Evolutionary conservation across 371 early-diverging fungal genomes (phyloP), one percentile per base, ranked within the genome.

Genomic region (Parasitella parasitica): DNA sequence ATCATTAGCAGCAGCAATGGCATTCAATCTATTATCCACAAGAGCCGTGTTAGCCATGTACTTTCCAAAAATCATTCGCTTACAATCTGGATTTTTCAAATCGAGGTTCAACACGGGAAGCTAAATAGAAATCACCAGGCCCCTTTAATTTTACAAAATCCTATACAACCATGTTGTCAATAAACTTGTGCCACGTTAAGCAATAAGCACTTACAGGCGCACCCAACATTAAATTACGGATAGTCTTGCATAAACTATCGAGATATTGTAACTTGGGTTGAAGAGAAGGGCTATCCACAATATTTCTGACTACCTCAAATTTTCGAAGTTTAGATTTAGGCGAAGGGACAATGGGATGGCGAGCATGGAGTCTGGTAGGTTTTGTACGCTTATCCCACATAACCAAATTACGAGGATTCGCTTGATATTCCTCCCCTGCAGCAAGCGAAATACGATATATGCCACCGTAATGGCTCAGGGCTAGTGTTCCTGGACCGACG

Each of bases 381-480:
- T 64, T 61, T 12, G 82, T 77, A 38, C 80, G 74, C 24, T 78
- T 71, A 61, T 84, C 81, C 86, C 87, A 85, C 59, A 85, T 77
- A 8, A 83, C 63, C 48, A 85, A 60, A 52, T 82, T 70, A 46
- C 87, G 78, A 32, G 92, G 90, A 64, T 89, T 89, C 9, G 89
- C 90, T 38, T 86, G 67, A 61, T 89, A 91, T 66, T 86, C 86
- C 64, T 93, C 91, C 11, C 82, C 85, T 18, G 86, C 82, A 6
- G 78, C 72, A 53, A 93, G 72, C 15, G 86, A 83, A 48, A 93
- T 76, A 24, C 91, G 79, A 63, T 90, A 89, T 48, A 91, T 61
- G 5, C 91, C 89, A 51, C 91, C 91, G 48, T 87, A 85, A 46
- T 86, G 81, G 6, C 90, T 85, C 34, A 93, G 82, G 7, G 87